phyloP scores from a whole-genome alignment of 1,139 yeast genomes.

The Tardiomyces blankii region DNA sequence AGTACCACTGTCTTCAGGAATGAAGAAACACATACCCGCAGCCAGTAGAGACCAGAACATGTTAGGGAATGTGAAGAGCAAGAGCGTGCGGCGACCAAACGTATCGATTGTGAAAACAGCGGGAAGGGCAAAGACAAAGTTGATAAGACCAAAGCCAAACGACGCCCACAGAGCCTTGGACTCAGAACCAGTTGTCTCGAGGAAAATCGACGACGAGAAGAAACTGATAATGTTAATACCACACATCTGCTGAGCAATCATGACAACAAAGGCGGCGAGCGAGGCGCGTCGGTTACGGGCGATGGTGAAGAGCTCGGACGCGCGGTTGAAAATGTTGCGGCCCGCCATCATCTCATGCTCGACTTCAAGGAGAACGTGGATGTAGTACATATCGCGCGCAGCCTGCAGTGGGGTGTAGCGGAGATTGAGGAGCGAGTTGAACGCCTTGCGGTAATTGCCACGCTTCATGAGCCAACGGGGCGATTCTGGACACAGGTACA shows the following conservation, averaged over 20 bases:
- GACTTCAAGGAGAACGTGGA: constrained; percentile 14
- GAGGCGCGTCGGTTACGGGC: constrained; percentile 46
- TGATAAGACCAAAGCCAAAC: constrained; percentile 78
- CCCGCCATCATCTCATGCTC: constrained; percentile 12
- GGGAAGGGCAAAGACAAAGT: constrained; percentile 73
- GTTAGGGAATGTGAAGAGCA: constrained; percentile 65
- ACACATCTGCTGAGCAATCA: constrained; percentile 90
- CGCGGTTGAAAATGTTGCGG: constrained; percentile 3
- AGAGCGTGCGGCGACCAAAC: constrained; percentile 63
- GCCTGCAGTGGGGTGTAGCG: constrained; percentile 14
- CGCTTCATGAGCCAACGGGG: constrained; percentile 63
- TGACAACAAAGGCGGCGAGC: constrained; percentile 76
- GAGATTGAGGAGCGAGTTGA: constrained; percentile 16
- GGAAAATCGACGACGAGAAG: constrained; percentile 45
- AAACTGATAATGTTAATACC: constrained; percentile 86
- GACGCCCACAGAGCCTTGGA: constrained; percentile 63
- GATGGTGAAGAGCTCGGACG: background rate
- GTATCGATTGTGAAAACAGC: constrained; percentile 76
- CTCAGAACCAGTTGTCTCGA: constrained; percentile 52
- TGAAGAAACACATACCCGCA: constrained; percentile 51
- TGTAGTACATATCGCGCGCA: constrained; percentile 12
- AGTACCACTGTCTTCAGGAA: constrained; percentile 13
- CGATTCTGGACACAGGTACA: constrained; percentile 40
- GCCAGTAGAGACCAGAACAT: constrained; percentile 56
- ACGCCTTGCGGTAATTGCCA: constrained; percentile 41